Evolutionary conservation across 768 basidiomycete species (phyloP).

Genomic region (Pleurotus eryngii): DNA sequence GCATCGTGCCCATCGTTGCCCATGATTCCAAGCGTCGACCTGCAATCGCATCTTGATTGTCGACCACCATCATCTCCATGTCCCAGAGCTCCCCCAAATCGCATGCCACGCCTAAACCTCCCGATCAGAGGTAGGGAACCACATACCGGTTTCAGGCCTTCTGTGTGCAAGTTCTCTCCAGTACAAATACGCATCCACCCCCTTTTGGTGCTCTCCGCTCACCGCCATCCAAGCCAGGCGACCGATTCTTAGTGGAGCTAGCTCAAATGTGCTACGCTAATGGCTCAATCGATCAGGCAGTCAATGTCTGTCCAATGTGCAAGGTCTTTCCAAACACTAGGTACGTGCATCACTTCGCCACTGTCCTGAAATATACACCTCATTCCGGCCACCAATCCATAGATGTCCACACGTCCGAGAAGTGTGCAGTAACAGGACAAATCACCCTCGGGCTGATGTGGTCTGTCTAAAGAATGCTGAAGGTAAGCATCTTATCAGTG

Average conservation of each 20-base stretch:
- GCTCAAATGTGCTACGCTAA: conserved; percentile 68
- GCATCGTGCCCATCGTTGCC: background rate
- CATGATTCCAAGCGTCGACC: background rate
- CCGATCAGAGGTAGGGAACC: conserved; percentile 9
- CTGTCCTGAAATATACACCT: conserved; percentile 5
- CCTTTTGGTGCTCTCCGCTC: conserved; percentile 11
- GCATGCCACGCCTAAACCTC: conserved; percentile 9
- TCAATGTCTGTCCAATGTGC: conserved; percentile 78
- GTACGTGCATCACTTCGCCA: conserved; percentile 30
- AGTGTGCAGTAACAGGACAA: conserved; percentile 68
- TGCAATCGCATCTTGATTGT: background rate
- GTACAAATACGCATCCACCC: conserved; percentile 37
- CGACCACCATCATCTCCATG: background rate
- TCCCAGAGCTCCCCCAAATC: background rate
- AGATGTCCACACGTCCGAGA: conserved; percentile 80
- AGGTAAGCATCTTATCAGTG: conserved; percentile 42
- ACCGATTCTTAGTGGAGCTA: conserved; percentile 20
- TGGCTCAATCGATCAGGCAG: conserved; percentile 66
- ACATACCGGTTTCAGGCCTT: conserved; percentile 15
- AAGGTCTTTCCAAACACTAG: conserved; percentile 63
- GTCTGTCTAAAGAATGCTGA: conserved; percentile 85
- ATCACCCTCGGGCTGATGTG: conserved; percentile 76
- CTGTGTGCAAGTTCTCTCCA: conserved; percentile 23
- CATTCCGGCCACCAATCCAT: conserved; percentile 20
- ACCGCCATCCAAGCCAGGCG: conserved; percentile 9